Evolutionary conservation across 768 basidiomycete species (phyloP), one percentile per base, ranked within the genome.

Genomic region (Infundibulicybe gibba): DNA sequence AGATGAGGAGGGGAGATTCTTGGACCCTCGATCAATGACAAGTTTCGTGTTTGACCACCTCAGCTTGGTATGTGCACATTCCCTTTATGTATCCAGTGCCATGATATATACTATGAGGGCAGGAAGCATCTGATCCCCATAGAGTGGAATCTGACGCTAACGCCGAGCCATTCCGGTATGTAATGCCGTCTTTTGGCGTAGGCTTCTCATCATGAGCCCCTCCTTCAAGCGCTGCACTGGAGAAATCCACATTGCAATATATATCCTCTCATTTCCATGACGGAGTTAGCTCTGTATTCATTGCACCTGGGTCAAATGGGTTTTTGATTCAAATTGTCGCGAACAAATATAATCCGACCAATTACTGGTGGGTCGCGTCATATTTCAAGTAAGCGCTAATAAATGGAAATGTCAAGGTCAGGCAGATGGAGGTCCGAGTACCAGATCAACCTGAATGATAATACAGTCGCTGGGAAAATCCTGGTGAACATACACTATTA

Each of bases 371-470:
- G 49, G 65, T 54, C 32, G 10, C 6, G 32, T 44, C 25, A 13
- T 17, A n/a, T 41, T 37, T 15, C 30, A 14, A 21, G 16, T 43
- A 5, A 15, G 31, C 47, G 33, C 32, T 47, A 21, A 37, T 43
- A 43, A 38, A 37, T 9, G 6, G 34, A 45, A 32, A 40, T 32
- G 15, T 34, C 46, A 48, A 95, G 94, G 94, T 87, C 94, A 21
- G 95, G 95, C 31, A 75, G 94, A 61, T 98, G 95, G 95, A 80
- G 94, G 33, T 94, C 93, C 5, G 77, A 85, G 54, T 98, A 97
- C 62, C 61, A 70, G 8, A 71, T 97, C 41, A 82, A 95, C 61
- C 63, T 89, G 33, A 76, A 73, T 14, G 70, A 77, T 34, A 77
- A 78, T 44, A 75, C 66, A 49, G 72, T 97, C 5, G 64, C 67